Evolutionary conservation across 495 filamentous ascomycete species (phyloP), one percentile per base, ranked within the genome.

Genomic region (Beverwykella pulmonaria): DNA sequence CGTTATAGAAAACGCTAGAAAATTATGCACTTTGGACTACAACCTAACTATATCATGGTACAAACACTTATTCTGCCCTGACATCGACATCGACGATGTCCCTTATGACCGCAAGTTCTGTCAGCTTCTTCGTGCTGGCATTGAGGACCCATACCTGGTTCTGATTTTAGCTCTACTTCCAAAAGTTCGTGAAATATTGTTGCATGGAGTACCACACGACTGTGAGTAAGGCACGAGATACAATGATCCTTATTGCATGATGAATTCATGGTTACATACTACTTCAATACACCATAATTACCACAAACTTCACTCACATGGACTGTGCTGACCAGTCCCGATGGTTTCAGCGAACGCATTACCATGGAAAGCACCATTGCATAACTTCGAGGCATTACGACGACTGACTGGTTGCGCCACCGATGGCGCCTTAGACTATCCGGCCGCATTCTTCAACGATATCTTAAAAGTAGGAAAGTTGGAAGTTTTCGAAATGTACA

Each of bases 31-130:
- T 23, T 2, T 3, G 5, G 7, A 41, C 30, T 9, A 25, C 2
- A 10, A 22, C 14, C 2, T 6, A 10, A 3, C 44, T 14, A 15
- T 12, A 4, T 2, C 36, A 25, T 58, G 30, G 55, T 22, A 58
- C 9, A 6, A 58, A 8, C 6, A 23, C 36, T 8, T 46, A 12
- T 46, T 44, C 30, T 30, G 25, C 12, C 9, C 10, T 14, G 9
- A 58, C 1, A 15, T 20, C 32, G 12, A 25, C 10, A 23, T 9
- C 12, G 7, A 23, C 17, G 27, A 34, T 22, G 25, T 61, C 41
- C 39, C 39, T 23, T 61, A 5, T 23, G 39, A 61, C 44, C 22
- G 26, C 3, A 49, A 15, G 23, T 61, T 61, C 36, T 61, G 58
- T 22, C 41, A 61, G 9, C 41, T 49, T 20, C 44, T 61, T 1